These are phyloP conservation scores for Globisporangium apiculatum DNA, from an alignment of 352 stramenopile genomes.

Conservation along the genomic window DNA sequence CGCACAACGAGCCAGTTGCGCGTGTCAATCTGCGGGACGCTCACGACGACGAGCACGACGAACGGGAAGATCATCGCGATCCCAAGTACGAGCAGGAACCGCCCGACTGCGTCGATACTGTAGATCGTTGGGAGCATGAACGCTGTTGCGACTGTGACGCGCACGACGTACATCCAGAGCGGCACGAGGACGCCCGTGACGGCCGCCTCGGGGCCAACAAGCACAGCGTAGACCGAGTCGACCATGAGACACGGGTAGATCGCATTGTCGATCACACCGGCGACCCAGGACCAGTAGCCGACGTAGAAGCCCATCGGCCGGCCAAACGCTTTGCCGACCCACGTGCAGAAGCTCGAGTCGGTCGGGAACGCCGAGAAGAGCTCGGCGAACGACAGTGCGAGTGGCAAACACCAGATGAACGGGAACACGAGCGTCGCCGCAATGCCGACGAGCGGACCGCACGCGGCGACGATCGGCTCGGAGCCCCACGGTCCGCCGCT, in stretches of 20 bases:
- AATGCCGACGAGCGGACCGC: conserved; percentile 75
- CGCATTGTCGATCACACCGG: conserved; percentile 76
- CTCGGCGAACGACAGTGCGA: conserved; percentile 64
- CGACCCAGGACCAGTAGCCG: conserved; percentile 79
- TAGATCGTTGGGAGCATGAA: conserved; percentile 66
- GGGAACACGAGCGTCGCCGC: conserved; percentile 54
- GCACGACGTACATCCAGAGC: conserved; percentile 47
- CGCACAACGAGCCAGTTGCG: conserved; percentile 63
- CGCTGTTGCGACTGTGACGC: conserved; percentile 40
- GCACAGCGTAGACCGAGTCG: conserved; percentile 46
- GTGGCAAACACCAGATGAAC: conserved; percentile 58
- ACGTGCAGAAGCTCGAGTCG: conserved; percentile 69
- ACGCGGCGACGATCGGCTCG: conserved; percentile 51
- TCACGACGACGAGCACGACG: conserved; percentile 36
- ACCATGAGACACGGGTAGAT: conserved; percentile 83
- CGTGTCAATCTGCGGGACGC: conserved; percentile 49
- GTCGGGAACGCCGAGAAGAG: conserved; percentile 64
- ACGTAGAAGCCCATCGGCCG: conserved; percentile 77
- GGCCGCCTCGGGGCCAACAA: conserved; percentile 11
- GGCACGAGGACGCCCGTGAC: conserved; percentile 41
- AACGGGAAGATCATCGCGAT: conserved; percentile 66
- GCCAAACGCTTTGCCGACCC: conserved; percentile 68
- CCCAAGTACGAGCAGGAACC: conserved; percentile 50
- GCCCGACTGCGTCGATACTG: conserved; percentile 64
- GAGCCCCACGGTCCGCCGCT: conserved; percentile 62